phyloP scores from a whole-genome alignment of 352 stramenopile genomes.

The Plasmopara halstedii region DNA sequence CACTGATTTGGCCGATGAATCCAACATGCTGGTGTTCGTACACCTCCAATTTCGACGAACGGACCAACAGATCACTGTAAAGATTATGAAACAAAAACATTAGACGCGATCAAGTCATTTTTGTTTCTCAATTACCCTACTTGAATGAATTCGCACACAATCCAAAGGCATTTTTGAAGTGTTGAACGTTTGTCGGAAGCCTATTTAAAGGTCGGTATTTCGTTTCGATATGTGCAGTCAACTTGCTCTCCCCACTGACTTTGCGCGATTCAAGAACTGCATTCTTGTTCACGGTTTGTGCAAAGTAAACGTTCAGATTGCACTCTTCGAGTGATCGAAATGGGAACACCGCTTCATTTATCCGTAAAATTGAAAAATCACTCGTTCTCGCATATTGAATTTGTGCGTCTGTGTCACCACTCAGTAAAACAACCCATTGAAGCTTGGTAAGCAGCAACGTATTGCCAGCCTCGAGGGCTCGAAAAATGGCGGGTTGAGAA shows the following conservation, averaged over 20 bases:
- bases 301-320: constrained; percentile 27
- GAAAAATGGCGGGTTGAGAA: constrained; percentile 41
- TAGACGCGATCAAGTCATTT: background rate
- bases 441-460: constrained; percentile 54
- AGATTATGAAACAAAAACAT: background rate
- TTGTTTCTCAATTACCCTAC: constrained; percentile 4
- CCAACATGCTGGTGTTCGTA: constrained; percentile 25
- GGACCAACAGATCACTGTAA: constrained; percentile 15
- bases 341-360: constrained; percentile 24
- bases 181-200: constrained; percentile 11
- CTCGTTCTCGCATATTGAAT: constrained; percentile 43
- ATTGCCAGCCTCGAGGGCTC: constrained; percentile 37
- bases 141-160: constrained; percentile 22
- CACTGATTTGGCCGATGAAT: constrained; percentile 16
- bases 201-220: constrained; percentile 23
- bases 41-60: constrained; percentile 14
- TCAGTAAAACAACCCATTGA: constrained; percentile 24
- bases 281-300: constrained; percentile 19
- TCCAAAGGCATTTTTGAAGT: constrained; percentile 20
- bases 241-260: constrained; percentile 14
- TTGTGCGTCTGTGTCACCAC: background rate
- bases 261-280: constrained; percentile 6
- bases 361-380: constrained; percentile 29
- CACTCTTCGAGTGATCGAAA: constrained; percentile 37
- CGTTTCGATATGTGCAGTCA: constrained; percentile 16